Evolutionary conservation across 805 yeast genomes (phyloP), one percentile per base, ranked within the genome.

Genomic region (Kuraishia floccosa): DNA sequence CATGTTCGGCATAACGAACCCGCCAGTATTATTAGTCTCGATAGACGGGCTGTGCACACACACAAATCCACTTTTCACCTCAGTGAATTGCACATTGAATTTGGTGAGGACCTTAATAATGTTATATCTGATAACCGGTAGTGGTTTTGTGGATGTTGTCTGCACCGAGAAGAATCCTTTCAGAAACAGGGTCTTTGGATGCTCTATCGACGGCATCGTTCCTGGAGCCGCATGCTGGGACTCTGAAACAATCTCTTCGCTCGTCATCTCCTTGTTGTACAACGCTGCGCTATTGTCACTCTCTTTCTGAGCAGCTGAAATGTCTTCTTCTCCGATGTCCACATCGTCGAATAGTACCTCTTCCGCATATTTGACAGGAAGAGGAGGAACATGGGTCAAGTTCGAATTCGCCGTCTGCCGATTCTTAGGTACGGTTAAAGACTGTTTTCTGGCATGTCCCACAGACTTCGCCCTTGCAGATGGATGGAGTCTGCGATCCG

Each of bases 81-180:
- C 97, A 38, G 77, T 80, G 51, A 69, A 87, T 36, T 75, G 72
- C 30, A 89, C 91, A 17, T 84, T 85, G 47, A 84, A 63, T 39
- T 73, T 73, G 13, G 74, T 75, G 49, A 87, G 65, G 1, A 81
- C 89, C 14, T 74, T 68, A 18, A 87, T 81, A 25, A 87, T 76
- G 49, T 82, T 87, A 47, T 81, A 76, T 33, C 96, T 71, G 35
- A 87, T 86, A 39, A 83, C 81, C 9, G 94, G 87, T 34, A 89
- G 63, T 13, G 95, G 91, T 45, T 85, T 85, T 4, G 95, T 83
- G 2, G 96, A 85, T 0, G 97, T 87, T 1, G 94, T 83, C 56
- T 87, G 96, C 30, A 87, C 96, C 36, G 89, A 77, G 56, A 87
- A 87, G 48, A 89, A 87, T 1, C 96, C 96, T 50, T 86, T 84